Base-by-base conservation (phyloP, 2,329 filamentous ascomycete species). In the Pseudogymnoascus sp. region DNA sequence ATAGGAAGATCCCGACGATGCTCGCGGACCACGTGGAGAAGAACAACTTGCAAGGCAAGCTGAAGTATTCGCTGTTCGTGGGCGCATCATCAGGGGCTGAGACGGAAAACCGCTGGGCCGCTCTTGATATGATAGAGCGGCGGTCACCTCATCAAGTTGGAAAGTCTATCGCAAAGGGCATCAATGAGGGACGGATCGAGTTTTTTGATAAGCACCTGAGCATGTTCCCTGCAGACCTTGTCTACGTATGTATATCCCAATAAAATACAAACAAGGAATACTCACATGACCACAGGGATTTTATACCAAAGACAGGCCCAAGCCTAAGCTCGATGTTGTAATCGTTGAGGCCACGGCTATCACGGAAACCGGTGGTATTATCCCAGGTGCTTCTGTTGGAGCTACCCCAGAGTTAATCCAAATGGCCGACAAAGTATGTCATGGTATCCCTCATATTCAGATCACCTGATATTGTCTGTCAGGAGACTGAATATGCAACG, bases 181-280 rank as follows among this genome's bases (percentile, higher is more conserved):
- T 96, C 77, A 96, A 96, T 74, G 86, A 87, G 68, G 91, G 91
- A 43, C 82, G 87, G 67, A 96, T 96, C 76, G 86, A 93, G 65
- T 96, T 96, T 76, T 96, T 95, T 72, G 91, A 96, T 74, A 96
- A 96, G 78, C 91, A 96, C 77, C 74, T 96, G 71, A 92, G 87
- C 75, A 95, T 95, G 91, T 96, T 96, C 73, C 91, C 91, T 3
- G 82, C 87, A 38, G 91, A 96, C 72, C 78, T 96, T 66, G 88
- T 93, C 73, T 94, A 94, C 73, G 43, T 37, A 9, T 22, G 33
- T 7, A 54, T 11, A 37, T 18, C 18, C 12, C 28, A 25, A 20
- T 16, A 36, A 59, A 50, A 20, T 12, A 6, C 25, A 11, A 39
- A 8, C 11, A 22, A 38, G 37, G 18, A n/a, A 20, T 43, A 18